These are phyloP conservation scores for Taiozyma sp. DNA, from an alignment of 1,139 yeast genomes.

Conservation along the genomic window DNA sequence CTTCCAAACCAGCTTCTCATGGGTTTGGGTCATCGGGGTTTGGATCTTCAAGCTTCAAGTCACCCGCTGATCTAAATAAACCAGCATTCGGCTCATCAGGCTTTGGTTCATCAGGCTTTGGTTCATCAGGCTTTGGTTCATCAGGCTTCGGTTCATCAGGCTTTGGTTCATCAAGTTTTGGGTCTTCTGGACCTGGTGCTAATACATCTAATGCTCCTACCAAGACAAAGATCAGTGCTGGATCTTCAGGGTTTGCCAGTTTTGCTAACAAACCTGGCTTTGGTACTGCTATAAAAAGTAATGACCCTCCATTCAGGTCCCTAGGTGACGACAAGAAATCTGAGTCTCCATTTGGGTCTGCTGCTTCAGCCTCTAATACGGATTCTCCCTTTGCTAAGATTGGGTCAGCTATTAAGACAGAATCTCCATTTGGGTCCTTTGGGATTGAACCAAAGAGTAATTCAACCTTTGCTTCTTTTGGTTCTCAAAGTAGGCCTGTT, in stretches of 20 bases:
- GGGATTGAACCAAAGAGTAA: slow-evolving; percentile 3
- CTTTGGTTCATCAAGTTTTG: slow-evolving; percentile 1
- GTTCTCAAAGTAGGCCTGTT: background rate
- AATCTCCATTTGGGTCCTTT: slow-evolving; percentile 11
- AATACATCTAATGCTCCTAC: background rate
- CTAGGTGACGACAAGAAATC: background rate
- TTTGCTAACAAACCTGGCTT: slow-evolving; percentile 1
- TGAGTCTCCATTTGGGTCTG: slow-evolving; percentile 10
- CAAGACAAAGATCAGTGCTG: background rate
- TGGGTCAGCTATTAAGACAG: slow-evolving; percentile 1
- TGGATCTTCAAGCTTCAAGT: slow-evolving; percentile 3
- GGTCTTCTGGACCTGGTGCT: slow-evolving; percentile 9
- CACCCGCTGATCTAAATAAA: background rate
- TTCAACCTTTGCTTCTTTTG: slow-evolving; percentile 2
- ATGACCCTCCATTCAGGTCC: slow-evolving; percentile 4
- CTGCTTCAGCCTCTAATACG: background rate
- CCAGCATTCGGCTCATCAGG: slow-evolving; percentile 4
- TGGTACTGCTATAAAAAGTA: slow-evolving; percentile 1
- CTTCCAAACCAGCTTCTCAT: slow-evolving; percentile 5
- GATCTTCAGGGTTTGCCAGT: background rate
- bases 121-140: background rate
- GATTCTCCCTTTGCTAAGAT: slow-evolving; percentile 3
- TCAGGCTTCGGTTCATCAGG: slow-evolving; percentile 1
- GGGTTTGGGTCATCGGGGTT: slow-evolving; percentile 14
- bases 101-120: slow-evolving; percentile 11